phyloP scores from a whole-genome alignment of 306 rosid species.

The Sphenostylis stenocarpa region DNA sequence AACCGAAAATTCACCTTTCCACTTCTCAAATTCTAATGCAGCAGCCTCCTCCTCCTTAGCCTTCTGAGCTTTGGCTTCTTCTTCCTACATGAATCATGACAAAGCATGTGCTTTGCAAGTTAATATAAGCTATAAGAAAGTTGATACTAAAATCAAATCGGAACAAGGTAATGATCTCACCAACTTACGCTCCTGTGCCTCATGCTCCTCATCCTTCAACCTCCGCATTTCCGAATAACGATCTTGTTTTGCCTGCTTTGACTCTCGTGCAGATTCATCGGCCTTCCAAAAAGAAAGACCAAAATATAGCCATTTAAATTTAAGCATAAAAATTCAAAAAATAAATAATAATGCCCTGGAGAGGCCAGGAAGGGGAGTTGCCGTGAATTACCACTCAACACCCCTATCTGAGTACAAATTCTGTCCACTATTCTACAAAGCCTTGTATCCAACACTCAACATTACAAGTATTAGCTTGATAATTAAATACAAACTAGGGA shows the following conservation, averaged over 20 bases:
- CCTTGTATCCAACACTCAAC: constrained; percentile 11
- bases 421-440: constrained; percentile 2
- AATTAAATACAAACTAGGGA: not conserved
- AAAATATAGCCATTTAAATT: constrained; percentile 18
- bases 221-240: constrained; percentile 77
- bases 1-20: constrained; percentile 94
- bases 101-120: constrained; percentile 23
- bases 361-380: not conserved
- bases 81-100: constrained; percentile 64
- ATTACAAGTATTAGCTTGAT: not conserved
- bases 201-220: constrained; percentile 94
- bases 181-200: constrained; percentile 72
- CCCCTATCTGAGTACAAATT: not conserved
- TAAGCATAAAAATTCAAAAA: not conserved
- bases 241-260: constrained; percentile 78
- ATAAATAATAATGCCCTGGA: not conserved
- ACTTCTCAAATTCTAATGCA: constrained; percentile 91
- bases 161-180: constrained; percentile 44
- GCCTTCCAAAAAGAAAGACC: constrained; percentile 54
- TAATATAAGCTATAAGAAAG: constrained; percentile 22
- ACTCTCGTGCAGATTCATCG: constrained; percentile 82
- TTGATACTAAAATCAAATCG: constrained; percentile 6
- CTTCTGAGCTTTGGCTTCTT: constrained; percentile 84
- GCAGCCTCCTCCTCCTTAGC: constrained; percentile 98
- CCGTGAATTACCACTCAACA: not conserved